phyloP scores from a whole-genome alignment of 2,329 filamentous ascomycete genomes.

The Ophiocordyceps robertsii region DNA sequence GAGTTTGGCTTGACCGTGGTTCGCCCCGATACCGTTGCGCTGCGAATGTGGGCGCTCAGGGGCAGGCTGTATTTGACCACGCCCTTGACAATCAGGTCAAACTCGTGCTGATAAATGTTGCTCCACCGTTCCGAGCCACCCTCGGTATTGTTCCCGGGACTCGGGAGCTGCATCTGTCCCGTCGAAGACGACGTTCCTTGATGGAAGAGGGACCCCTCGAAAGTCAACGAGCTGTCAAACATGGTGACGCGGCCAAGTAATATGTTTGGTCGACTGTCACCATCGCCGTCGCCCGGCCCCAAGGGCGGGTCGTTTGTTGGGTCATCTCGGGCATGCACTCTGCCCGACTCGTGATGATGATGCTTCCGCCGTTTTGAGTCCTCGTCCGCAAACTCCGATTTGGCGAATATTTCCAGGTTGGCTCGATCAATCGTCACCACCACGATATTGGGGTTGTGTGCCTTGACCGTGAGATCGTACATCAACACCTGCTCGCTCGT shows the following conservation, averaged over 20 bases:
- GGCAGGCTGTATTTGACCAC: conserved; percentile 70
- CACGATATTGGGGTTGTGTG: conserved; percentile 86
- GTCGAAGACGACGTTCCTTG: conserved; percentile 57
- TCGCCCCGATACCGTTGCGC: conserved; percentile 45
- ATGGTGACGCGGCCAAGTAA: conserved; percentile 77
- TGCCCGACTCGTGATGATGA: conserved; percentile 12
- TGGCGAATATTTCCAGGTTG: conserved; percentile 88
- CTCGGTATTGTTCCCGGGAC: conserved; percentile 80
- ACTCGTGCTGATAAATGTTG: conserved; percentile 77
- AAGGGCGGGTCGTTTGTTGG: conserved; percentile 23
- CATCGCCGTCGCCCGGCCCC: conserved; percentile 28
- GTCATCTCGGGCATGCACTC: conserved; percentile 16
- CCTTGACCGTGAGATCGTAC: conserved; percentile 77
- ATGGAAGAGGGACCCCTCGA: conserved; percentile 81
- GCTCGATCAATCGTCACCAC: conserved; percentile 75
- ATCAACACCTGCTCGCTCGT: conserved; percentile 92
- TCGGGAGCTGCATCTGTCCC: conserved; percentile 68
- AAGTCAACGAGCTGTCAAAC: conserved; percentile 78
- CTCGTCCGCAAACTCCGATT: conserved; percentile 74
- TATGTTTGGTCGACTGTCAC: conserved; percentile 58
- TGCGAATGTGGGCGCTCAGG: conserved; percentile 45
- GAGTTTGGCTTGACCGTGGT: conserved; percentile 49
- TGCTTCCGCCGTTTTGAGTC: conserved; percentile 47
- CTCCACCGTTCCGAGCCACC: conserved; percentile 83
- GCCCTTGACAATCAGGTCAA: conserved; percentile 84